These are phyloP conservation scores for Phytophthora parvispora DNA, from an alignment of 352 stramenopile species.

Conservation along the genomic window DNA sequence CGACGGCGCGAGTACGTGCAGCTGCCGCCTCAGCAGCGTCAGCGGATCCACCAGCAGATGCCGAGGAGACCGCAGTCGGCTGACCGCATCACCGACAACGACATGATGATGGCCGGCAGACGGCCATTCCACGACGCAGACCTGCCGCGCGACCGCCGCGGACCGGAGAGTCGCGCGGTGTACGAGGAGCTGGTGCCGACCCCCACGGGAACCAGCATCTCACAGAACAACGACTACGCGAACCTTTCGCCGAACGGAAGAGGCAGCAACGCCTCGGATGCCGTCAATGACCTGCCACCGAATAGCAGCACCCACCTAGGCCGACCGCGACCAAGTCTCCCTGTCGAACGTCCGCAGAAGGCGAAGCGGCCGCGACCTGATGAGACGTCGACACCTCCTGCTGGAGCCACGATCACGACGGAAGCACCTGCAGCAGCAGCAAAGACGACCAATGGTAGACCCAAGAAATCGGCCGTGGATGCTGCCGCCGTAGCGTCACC, in stretches of 20 bases:
- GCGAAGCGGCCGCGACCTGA: conserved; percentile 16
- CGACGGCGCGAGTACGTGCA: conserved; percentile 31
- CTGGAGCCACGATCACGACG: conserved; percentile 12
- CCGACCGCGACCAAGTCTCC: conserved; percentile 8
- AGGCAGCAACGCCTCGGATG: background rate
- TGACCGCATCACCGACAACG: conserved; percentile 13
- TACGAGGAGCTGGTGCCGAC: conserved; percentile 38
- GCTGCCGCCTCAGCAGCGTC: conserved; percentile 19
- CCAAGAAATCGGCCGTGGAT: conserved; percentile 1
- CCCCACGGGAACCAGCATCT: background rate
- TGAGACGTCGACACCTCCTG: conserved; percentile 5
- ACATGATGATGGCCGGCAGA: conserved; percentile 10
- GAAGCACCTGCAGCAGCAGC: background rate
- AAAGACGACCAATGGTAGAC: conserved; percentile 15
- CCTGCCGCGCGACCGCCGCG: conserved; percentile 24
- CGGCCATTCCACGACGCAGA: conserved; percentile 21
- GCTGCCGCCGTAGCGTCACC: background rate
- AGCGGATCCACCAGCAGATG: conserved; percentile 30
- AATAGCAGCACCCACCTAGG: background rate
- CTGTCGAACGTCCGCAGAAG: conserved; percentile 16
- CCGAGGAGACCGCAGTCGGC: conserved; percentile 8
- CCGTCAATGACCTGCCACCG: background rate
- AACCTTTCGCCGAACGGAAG: background rate
- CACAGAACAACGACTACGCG: conserved; percentile 13
- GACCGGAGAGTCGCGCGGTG: conserved; percentile 15